Evolutionary conservation across 805 yeast species (phyloP).

Genomic region (Starmerella scarabaei): DNA sequence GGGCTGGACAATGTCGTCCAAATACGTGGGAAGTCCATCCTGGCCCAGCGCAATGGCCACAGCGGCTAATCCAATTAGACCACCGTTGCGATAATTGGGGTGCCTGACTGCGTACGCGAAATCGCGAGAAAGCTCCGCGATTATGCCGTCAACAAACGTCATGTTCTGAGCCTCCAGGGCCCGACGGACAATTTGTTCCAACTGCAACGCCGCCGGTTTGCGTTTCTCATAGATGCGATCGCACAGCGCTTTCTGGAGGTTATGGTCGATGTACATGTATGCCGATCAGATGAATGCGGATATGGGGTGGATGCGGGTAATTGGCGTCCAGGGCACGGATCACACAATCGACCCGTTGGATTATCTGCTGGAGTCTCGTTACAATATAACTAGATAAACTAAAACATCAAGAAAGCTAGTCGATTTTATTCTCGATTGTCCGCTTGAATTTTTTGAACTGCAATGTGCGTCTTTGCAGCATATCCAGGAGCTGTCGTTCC

Average conservation of each 20-base stretch:
- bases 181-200: constrained; percentile 62
- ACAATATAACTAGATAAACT: too few species aligned
- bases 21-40: constrained; percentile 65
- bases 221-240: constrained; percentile 69
- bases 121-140: constrained; percentile 63
- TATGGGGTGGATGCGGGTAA: background rate
- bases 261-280: constrained; percentile 38
- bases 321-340: too few species aligned
- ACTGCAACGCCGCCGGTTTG: constrained; percentile 52
- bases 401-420: too few species aligned
- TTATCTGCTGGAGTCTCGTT: too few species aligned
- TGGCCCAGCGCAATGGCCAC: constrained; percentile 84
- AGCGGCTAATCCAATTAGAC: constrained; percentile 89
- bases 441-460: too few species aligned
- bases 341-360: too few species aligned
- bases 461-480: too few species aligned
- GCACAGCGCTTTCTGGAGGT: constrained; percentile 51
- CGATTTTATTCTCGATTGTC: too few species aligned
- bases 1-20: constrained; percentile 81
- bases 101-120: constrained; percentile 74
- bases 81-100: constrained; percentile 86
- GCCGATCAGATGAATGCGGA: background rate
- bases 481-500: too few species aligned
- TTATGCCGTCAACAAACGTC: constrained; percentile 45
- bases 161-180: constrained; percentile 48